Base-by-base conservation (phyloP, 306 rosid species). In the Hippophae rhamnoides region DNA sequence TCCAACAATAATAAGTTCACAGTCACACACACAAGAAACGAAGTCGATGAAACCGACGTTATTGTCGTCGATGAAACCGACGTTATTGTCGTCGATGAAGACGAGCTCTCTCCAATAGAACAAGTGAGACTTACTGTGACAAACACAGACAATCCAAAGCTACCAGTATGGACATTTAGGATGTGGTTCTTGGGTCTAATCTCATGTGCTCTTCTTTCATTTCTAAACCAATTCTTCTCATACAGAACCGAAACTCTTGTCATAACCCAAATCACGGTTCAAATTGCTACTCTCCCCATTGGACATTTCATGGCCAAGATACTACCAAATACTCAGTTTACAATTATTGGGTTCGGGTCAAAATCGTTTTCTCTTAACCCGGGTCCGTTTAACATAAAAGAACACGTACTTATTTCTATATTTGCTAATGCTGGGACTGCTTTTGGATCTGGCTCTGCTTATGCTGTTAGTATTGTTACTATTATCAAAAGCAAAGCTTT, bases 391-490 rank as follows among this genome's bases (percentile, higher is more conserved):
- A 86, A 86, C 73, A 78, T 83, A 71, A 86, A 83, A 62, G 95
- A 86, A 61, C 95, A 86, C 67, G 95, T 83, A 40, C 81, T 86
- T 0, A 76, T 86, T 27, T 61, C 95, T 43, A 83, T 86, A 13
- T 86, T 83, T 45, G 95, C 95, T 3, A 86, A 86, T 56, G 95
- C 86, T 0, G 95, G 95, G 2, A 72, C 78, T 47, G 95, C 86
- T 0, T 86, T 83, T 45, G 95, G 95, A 40, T 8, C 58, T 6
- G 87, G 90, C 5, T 26, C 88, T 0, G 82, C 95, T 6, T 86
- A 83, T 3, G 90, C 78, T 0, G 82, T 83, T 0, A 73, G 90
- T 4, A 86, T 86, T 5, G 86, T 86, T 0, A 79, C 18, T 12
- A 86, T 83, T 0, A 81, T 81, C 13, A 31, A 31, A 31, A 31